Conservation (phyloP, 805 yeast genomes). For the Yamadazyma olivae region DNA sequence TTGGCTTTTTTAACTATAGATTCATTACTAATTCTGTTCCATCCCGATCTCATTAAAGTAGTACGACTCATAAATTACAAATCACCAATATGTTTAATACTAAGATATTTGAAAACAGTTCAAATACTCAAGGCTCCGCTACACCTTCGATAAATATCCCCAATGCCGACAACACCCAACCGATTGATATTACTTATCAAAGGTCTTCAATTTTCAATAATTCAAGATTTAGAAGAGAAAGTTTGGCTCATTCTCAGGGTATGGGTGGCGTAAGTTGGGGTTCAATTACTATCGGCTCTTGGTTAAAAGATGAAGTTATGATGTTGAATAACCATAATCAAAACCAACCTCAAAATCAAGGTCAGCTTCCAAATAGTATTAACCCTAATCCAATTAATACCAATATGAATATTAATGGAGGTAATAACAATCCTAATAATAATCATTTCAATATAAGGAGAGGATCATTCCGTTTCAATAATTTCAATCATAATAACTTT, state of each 20-base stretch:
- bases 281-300: slow-evolving; percentile 87
- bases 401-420: neutral
- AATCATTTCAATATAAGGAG: slow-evolving; percentile 16
- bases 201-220: slow-evolving; percentile 41
- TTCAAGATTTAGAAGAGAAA: slow-evolving; percentile 69
- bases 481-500: slow-evolving; percentile 14
- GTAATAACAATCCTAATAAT: slow-evolving; percentile 1
- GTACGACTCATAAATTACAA: no score
- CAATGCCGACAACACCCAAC: slow-evolving; percentile 27
- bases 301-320: slow-evolving; percentile 93
- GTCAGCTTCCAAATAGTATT: neutral
- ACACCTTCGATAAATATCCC: slow-evolving; percentile 29
- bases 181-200: slow-evolving; percentile 43
- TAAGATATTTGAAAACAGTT: slow-evolving; percentile 33
- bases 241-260: slow-evolving; percentile 94
- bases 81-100: slow-evolving; percentile 46
- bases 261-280: slow-evolving; percentile 99
- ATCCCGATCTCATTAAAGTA: no score
- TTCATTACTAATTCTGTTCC: no score
- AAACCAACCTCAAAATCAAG: neutral
- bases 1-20: no score
- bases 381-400: neutral
- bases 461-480: slow-evolving; percentile 31
- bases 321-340: slow-evolving; percentile 32
- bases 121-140: slow-evolving; percentile 2